Evolutionary conservation across 1,139 yeast genomes (phyloP), one percentile per base, ranked within the genome.

Genomic region (Trichomonascaceae sp.): DNA sequence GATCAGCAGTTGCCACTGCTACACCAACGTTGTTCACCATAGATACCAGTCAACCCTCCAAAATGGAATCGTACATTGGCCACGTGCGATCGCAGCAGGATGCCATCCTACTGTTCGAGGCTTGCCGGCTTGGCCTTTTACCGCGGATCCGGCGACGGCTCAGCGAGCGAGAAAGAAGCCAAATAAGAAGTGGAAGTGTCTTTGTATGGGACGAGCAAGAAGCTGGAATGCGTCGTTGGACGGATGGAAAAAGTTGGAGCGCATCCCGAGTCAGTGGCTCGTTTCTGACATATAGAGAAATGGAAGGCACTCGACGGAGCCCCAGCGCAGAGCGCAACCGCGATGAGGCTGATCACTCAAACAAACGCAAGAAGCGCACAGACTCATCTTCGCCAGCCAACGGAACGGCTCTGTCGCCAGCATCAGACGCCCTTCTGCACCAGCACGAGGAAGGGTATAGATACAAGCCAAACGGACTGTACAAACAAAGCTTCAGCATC

Each of bases 211-310:
- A 69, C 44, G 79, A 74, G 47, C 59, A 63, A 9, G 71, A 67
- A 40, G 67, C 76, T 32, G 72, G 71, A 3, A 72, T 74, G 73
- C 65, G 68, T 45, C 51, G 79, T 33, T 74, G 80, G 79, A 74
- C 79, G 1, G 79, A 74, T 46, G 77, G 79, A 9, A 66, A 67
- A 43, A 61, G 65, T 28, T 74, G 79, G 79, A 63, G 70, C 41
- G 76, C 79, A 2, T 69, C 76, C 1, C 57, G 76, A 45, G 78
- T 73, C 4, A 60, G 65, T 28, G 76, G 76, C 0, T 62, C 67
- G 0, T 74, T 74, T 43, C 53, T 74, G 26, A 63, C 69, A 1
- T 74, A 74, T 48, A 60, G 62, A 42, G 77, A 74, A 47, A 64
- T 71, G 61, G 71, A 67, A 15, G 47, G 50, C 9, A 39, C 36